Evolutionary conservation across 2,329 filamentous ascomycete species (phyloP), one percentile per base, ranked within the genome.

Genomic region (Beauveria scarabaeidicola): DNA sequence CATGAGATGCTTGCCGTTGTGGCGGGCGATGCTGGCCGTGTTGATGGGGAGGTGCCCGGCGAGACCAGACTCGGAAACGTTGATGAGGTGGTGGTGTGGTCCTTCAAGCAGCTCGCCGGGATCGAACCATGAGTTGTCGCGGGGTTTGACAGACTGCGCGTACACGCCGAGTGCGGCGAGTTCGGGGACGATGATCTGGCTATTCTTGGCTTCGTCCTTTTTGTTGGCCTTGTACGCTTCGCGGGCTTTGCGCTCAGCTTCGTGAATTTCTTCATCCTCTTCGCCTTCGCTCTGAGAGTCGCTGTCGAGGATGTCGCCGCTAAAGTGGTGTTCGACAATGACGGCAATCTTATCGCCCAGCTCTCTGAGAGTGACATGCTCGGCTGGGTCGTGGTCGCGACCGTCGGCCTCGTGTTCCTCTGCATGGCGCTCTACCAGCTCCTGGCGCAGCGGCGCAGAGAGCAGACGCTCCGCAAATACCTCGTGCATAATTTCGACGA

Each of bases 1-100:
- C 85, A 88, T 88, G n/a, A 88, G 75, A 61, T 87, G 83, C 21
- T 78, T 74, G 0, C 84, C 74, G 63, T 89, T 89, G 73, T 89
- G 86, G 0, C 69, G 68, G 1, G 81, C 73, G 57, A 89, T 85
- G 8, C 63, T 52, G 38, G 77, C 75, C 15, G 73, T 66, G 50
- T 73, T 75, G 1, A 68, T 69, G 1, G 81, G 78, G 59, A 88
- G 72, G 58, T 84, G 77, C 1, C 74, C 67, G 3, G 75, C 71
- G 1, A 88, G 73, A 0, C 82, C 83, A 1, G 78, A 80, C 69
- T 89, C 86, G 2, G 85, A 88, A 3, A 89, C 79, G 66, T 89
- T 89, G 77, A 87, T 85, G 63, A 87, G 79, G 60, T 86, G 84
- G 66, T 87, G 81, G 62, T 85, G 82, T 36, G 84, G 84, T 0